A percentile compares a stretch with the other conserved stretches of the same genome.
Conservation (phyloP, 1,139 yeast genomes). For the Taphrina wiesneri region DNA sequence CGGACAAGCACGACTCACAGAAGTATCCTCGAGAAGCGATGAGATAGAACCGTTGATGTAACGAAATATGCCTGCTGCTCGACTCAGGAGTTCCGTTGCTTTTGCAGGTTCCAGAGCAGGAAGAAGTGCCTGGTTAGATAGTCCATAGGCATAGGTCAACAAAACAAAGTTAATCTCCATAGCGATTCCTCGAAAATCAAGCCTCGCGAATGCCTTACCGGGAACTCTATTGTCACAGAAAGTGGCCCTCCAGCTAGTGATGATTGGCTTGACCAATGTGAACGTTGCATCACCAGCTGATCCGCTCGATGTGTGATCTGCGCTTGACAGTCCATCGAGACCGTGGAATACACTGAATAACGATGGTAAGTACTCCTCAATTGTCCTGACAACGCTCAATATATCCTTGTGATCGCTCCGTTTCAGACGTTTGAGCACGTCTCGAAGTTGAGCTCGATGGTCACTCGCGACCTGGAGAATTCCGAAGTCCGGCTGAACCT, state of each 20-base stretch:
- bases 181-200: slow-evolving; percentile 16
- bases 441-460: slow-evolving; percentile 27
- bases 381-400: slow-evolving; percentile 14
- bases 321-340: not conserved
- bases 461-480: slow-evolving; percentile 1
- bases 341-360: slow-evolving; percentile 9
- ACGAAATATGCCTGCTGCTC: slow-evolving; percentile 25
- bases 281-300: not conserved
- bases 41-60: not conserved
- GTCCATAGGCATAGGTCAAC: slow-evolving; percentile 26
- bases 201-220: slow-evolving; percentile 18
- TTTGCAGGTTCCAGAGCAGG: not conserved
- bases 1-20: slow-evolving; percentile 1
- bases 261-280: not conserved
- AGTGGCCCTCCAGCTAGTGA: slow-evolving; percentile 24
- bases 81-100: not conserved
- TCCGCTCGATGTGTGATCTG: not conserved
- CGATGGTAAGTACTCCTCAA: slow-evolving; percentile 25
- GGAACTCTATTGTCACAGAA: slow-evolving; percentile 20
- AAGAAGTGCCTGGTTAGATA: slow-evolving; percentile 7
- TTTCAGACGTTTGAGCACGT: slow-evolving; percentile 23
- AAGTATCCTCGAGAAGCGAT: not conserved
- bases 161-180: slow-evolving; percentile 22
- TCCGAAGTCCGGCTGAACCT: not conserved
- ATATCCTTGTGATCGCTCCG: slow-evolving; percentile 22